Evolutionary conservation across 768 basidiomycete genomes (phyloP).

Genomic region (Naematelia encephala): DNA sequence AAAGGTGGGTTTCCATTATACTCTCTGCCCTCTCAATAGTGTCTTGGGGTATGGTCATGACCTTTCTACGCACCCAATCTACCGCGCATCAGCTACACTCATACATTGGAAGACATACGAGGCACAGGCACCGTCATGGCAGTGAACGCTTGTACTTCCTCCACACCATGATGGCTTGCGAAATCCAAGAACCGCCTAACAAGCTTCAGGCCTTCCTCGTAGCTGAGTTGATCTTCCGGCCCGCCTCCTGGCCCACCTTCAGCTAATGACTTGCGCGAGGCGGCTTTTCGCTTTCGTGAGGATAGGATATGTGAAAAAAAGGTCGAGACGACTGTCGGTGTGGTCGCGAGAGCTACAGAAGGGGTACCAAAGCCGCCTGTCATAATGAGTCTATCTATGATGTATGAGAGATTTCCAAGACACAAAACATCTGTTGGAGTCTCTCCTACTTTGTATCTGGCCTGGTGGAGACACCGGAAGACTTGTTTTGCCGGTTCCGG

Average conservation of each 20-base stretch:
- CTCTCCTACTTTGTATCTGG: too few relatives aligned
- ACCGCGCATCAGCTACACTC: conserved; percentile 6
- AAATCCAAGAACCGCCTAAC: conserved; percentile 48
- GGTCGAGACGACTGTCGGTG: conserved; percentile 45
- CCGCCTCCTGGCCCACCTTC: conserved; percentile 36
- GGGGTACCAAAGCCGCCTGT: conserved; percentile 25
- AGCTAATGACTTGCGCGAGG: conserved; percentile 26
- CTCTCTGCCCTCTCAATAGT: conserved; percentile 39
- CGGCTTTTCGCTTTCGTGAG: conserved; percentile 23
- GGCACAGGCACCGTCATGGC: conserved; percentile 46
- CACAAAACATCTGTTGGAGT: too few relatives aligned
- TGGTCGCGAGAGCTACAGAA: conserved; percentile 35
- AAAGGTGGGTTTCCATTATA: conserved; percentile 44
- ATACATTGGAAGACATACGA: conserved; percentile 18
- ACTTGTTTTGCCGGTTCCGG: too few relatives aligned
- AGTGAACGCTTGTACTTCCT: conserved; percentile 51
- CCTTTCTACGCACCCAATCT: conserved; percentile 47
- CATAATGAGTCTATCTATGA: background rate
- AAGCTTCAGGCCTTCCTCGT: conserved; percentile 50
- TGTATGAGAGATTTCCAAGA: too few relatives aligned
- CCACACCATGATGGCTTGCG: conserved; percentile 48
- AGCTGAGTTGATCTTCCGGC: conserved; percentile 43
- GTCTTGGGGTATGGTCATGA: conserved; percentile 41
- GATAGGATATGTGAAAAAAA: conserved; percentile 46
- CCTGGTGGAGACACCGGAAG: too few relatives aligned